A percentile compares a stretch with the other conserved stretches of the same genome.
phyloP scores from a whole-genome alignment of 2,329 filamentous ascomycete species.

The Dothideomycetidae sp. region DNA sequence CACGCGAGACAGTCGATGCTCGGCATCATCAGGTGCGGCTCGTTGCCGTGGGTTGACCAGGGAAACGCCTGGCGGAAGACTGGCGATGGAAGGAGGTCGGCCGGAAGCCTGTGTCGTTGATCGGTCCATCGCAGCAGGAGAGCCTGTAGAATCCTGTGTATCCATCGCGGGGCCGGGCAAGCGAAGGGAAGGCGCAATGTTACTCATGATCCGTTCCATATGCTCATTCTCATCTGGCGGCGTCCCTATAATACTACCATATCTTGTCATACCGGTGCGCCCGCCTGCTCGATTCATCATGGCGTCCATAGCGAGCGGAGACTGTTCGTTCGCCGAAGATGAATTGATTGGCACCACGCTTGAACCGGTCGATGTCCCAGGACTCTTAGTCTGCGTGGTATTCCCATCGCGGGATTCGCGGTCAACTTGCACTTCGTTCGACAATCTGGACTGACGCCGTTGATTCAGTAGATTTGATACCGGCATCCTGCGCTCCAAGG shows the following conservation, averaged over 20 bases:
- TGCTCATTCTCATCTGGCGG: conserved; percentile 25
- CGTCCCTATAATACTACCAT: conserved; percentile 50
- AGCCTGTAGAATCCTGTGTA: conserved; percentile 16
- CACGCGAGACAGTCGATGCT: conserved; percentile 6
- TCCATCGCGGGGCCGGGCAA: conserved; percentile 49
- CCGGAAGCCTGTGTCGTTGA: not conserved
- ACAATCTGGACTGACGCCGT: too few relatives aligned
- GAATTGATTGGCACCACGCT: conserved; percentile 1
- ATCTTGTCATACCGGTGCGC: conserved; percentile 31
- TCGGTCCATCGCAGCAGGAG: not conserved
- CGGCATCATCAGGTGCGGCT: not conserved
- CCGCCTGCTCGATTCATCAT: conserved; percentile 1
- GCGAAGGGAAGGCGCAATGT: conserved; percentile 37
- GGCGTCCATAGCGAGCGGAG: not conserved
- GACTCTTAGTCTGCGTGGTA: not conserved
- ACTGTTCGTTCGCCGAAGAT: conserved; percentile 1
- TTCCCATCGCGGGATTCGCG: conserved; percentile 6
- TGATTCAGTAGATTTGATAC: conserved; percentile 30
- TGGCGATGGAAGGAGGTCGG: not conserved
- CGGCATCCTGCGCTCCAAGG: conserved; percentile 25
- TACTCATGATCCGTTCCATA: conserved; percentile 8
- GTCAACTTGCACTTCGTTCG: conserved; percentile 10
- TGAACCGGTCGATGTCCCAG: not conserved
- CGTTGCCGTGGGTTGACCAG: conserved; percentile 3
- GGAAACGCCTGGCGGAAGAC: not conserved